Evolutionary conservation across 257 asterid species (phyloP), one percentile per base, ranked within the genome.

Genomic region (Plectranthus barbatus): DNA sequence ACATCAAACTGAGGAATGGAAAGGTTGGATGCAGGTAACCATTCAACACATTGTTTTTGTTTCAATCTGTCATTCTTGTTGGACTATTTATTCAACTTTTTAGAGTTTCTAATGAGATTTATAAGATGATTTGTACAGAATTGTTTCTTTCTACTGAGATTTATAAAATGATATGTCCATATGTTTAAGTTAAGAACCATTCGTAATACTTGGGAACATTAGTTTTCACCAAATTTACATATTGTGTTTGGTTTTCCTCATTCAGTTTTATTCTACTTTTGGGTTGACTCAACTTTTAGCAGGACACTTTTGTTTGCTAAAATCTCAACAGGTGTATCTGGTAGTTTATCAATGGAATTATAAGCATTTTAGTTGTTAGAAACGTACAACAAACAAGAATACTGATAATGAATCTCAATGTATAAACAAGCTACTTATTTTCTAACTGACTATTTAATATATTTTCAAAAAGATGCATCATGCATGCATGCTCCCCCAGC

Each of bases 1-100:
- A 73, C 96, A 91, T 79, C 97, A 91, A 74, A 91, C 97, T 49
- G 96, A 91, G 79, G 97, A 91, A 72, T 87, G 97, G 97, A 91
- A 82, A 81, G 97, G 97, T 14, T 85, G 95, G 97, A 91, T 91
- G 97, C 96, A 91, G 93, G 96, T 87, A 70, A 68, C 47, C 37
- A 44, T 60, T 60, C 8, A 36, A 42, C 46, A 19, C 4, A 52
- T 69, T 17, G 18, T 70, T 56, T 59, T 54, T 48, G 19, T 45
- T 42, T 42, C 44, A 46, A 46, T 58, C 9, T 21, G 4, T 55
- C 31, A 36, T 68, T 52, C n/a, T 76, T 26, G 5, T 59, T 39
- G 48, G 7, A 57, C 17, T 23, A 1, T 44, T 12, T 45, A 2
- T 34, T 69, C n/a, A 56, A 47, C 62, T 18, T 62, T 13, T 40